Evolutionary conservation across 73 alveolate genomes (phyloP), one percentile per base, ranked within the genome.

Genomic region (Halteria grandinella): DNA sequence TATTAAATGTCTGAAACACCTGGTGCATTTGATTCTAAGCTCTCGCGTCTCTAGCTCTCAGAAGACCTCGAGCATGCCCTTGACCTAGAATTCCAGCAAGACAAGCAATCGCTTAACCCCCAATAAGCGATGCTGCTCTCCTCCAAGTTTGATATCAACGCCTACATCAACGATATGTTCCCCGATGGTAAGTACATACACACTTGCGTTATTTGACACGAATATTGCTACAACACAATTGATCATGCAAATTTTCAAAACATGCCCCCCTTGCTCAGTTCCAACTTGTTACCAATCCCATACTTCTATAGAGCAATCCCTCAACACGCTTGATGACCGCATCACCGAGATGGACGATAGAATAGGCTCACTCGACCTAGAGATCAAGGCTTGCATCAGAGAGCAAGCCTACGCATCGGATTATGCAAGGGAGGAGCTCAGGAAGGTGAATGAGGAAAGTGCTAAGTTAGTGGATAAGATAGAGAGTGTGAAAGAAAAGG

Each of bases 331-430:
- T 45, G 91, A 85, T 25, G 55, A 66, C 33, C 45, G 79, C 58
- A 91, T 91, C 18, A 74, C 71, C 17, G 40, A 76, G 55, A 80
- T 87, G 58, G 93, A 85, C 32, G 75, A 82, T 18, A 47, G 83
- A 55, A 87, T 91, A 15, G 75, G 69, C 0, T 75, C 75, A 37
- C 69, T 84, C 20, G 95, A 91, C 55, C 80, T 50, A 39, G 82
- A 81, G 69, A 87, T 91, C 58, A 89, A 81, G 54, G 88, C 82
- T 12, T 69, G 89, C 34, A 87, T 91, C 64, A 83, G 93, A 45
- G 95, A 87, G 59, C 81, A 91, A 72, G 97, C 97, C n/a, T 87
- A 88, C 39, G 88, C 82, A 51, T 81, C 80, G 51, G 97, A 91
- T 50, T 69, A 75, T 33, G 72, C 90, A 32, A 87, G 90, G 63